phyloP scores from a whole-genome alignment of 1,284 basidiomycete species.

The Lignosus rhinocerotis region DNA sequence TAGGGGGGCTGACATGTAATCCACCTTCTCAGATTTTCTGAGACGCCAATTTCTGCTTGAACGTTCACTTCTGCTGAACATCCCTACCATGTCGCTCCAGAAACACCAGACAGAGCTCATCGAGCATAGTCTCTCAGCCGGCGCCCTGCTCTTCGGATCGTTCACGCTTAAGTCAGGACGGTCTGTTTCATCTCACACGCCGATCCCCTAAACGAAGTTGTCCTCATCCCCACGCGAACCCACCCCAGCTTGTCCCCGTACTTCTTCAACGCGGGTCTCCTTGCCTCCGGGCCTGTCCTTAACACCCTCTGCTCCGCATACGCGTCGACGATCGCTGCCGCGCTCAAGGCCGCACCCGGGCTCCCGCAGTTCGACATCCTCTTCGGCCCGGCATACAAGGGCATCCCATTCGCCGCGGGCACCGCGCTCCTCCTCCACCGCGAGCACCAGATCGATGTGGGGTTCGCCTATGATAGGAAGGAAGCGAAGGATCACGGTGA shows the following conservation, averaged over 20 bases:
- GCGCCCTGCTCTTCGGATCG: constrained; percentile 85
- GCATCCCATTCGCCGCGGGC: constrained; percentile 91
- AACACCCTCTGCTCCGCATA: constrained; percentile 85
- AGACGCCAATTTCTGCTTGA: neutral
- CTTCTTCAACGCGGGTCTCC: constrained; percentile 93
- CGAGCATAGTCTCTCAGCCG: constrained; percentile 47
- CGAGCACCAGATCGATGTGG: constrained; percentile 67
- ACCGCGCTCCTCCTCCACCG: constrained; percentile 80
- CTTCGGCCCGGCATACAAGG: constrained; percentile 98
- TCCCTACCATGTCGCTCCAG: constrained; percentile 28
- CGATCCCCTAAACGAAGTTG: neutral
- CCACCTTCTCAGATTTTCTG: too few relatives aligned
- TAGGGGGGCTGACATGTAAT: too few relatives aligned
- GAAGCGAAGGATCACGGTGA: constrained; percentile 97
- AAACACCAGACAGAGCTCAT: constrained; percentile 50
- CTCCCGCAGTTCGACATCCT: constrained; percentile 84
- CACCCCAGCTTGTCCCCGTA: constrained; percentile 82
- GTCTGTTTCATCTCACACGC: constrained; percentile 44
- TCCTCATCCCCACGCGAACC: neutral
- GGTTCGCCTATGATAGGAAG: constrained; percentile 93
- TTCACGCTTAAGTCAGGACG: constrained; percentile 95
- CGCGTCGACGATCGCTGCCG: constrained; percentile 68
- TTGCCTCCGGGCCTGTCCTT: constrained; percentile 86
- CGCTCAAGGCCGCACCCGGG: constrained; percentile 39
- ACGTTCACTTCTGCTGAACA: neutral